Evolutionary conservation across 352 stramenopile genomes (phyloP), one percentile per base, ranked within the genome.

Genomic region (Plasmopara muralis): DNA sequence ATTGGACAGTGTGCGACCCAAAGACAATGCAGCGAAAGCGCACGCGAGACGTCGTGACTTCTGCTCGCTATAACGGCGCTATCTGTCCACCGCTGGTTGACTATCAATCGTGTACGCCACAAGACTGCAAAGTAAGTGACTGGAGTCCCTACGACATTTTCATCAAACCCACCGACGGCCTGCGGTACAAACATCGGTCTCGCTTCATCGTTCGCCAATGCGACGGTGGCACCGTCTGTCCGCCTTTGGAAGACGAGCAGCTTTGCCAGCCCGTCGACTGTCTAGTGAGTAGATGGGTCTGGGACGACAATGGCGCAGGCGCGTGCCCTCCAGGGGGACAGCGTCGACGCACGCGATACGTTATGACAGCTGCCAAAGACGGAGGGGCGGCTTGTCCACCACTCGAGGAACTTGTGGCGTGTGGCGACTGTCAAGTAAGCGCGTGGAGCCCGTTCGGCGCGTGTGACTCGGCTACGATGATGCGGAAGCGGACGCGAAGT

Each of bases 251-350:
- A 6, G 70, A 89, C 13, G 69, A 73, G 14, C 50, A 77, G 33
- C 60, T 62, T 28, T 87, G 74, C 55, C 68, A 72, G 47, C 72
- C 77, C 0, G 66, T 86, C 18, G 60, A 73, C 53, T 89, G 79
- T 28, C 59, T 76, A 35, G 72, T 87, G 33, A 73, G 62, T 28
- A 54, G 65, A 9, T 89, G 76, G 76, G 33, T 47, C 1, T 89
- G 72, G 74, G 70, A 56, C 8, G 58, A 55, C 1, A 83, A 68
- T 15, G 62, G 78, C 46, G 50, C 63, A 9, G 58, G 64, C 4
- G 63, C 62, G 14, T 43, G 67, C 52, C 31, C 57, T 45, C 47
- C 68, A 54, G 54, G 74, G 6, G 55, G 68, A 13, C 53, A 68
- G 2, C 41, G 41, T 25, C 62, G 60, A 16, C 71, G 44, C 12